phyloP scores from a whole-genome alignment of 169 alveolate genomes.

The Plasmodium relictum region DNA sequence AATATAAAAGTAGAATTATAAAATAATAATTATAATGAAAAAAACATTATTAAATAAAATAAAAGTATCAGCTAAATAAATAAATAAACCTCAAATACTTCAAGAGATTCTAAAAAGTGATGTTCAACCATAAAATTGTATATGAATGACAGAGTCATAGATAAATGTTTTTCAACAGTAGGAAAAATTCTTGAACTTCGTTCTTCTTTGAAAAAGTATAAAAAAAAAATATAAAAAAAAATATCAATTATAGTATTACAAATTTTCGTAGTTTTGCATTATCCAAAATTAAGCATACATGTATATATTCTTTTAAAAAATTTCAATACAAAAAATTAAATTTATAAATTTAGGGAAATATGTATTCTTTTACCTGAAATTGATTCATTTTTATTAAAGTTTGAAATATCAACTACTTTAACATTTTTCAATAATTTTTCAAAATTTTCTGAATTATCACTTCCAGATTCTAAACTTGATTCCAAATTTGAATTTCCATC shows the following conservation, averaged over 20 bases:
- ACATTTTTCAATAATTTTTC: conserved; percentile 75
- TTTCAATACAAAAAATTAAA: not conserved
- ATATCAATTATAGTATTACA: not conserved
- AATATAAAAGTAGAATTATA: conserved; percentile 9
- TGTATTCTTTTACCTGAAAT: conserved; percentile 47
- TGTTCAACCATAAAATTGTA: conserved; percentile 71
- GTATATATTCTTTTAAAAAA: not conserved
- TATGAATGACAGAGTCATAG: conserved; percentile 63
- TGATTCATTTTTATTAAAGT: conserved; percentile 61
- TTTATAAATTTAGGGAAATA: not conserved
- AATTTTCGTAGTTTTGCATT: not conserved
- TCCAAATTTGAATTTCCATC: conserved; percentile 52
- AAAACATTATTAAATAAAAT: conserved; percentile 8
- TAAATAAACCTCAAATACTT: conserved; percentile 64
- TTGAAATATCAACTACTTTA: conserved; percentile 68
- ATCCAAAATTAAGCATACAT: conserved; percentile 15
- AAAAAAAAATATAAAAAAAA: conserved; percentile 25
- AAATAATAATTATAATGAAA: conserved; percentile 9
- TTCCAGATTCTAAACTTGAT: conserved; percentile 74
- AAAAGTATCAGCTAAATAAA: conserved; percentile 1
- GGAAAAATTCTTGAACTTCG: conserved; percentile 30
- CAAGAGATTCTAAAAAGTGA: conserved; percentile 70
- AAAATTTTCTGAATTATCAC: conserved; percentile 76
- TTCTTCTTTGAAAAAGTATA: conserved; percentile 53
- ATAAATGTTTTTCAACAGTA: conserved; percentile 46